Percentiles rank a stretch among this genome's conserved stretches.
These are phyloP conservation scores for Neurospora terricola DNA, from an alignment of 495 filamentous ascomycete genomes.

Conservation along the genomic window DNA sequence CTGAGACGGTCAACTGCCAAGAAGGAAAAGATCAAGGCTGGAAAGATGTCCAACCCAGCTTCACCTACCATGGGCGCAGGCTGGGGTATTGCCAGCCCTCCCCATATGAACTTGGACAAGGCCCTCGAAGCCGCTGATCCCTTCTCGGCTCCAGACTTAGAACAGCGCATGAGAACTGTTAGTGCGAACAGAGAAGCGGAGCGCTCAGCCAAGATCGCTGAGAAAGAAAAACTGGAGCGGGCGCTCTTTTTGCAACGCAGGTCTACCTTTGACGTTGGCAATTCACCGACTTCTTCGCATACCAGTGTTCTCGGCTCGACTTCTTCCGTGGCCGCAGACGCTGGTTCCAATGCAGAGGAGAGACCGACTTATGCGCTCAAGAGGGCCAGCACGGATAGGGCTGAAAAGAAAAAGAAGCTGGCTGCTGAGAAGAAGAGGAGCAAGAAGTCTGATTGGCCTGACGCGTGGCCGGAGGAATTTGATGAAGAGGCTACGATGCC, in stretches of 20 bases:
- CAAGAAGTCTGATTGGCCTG: neutral
- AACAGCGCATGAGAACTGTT: neutral
- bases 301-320: neutral
- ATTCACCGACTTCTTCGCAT: neutral
- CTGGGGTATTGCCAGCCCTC: slow-evolving; percentile 5
- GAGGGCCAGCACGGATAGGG: neutral
- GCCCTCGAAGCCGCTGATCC: neutral
- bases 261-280: neutral
- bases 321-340: neutral
- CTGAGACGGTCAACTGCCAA: slow-evolving; percentile 5
- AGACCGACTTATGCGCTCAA: neutral
- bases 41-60: slow-evolving; percentile 12
- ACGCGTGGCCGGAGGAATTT: neutral
- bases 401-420: neutral
- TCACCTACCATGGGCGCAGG: neutral
- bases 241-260: neutral
- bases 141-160: neutral
- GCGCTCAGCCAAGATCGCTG: neutral
- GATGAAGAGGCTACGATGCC: neutral
- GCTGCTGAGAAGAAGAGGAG: neutral
- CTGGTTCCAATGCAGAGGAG: neutral
- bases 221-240: neutral
- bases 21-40: slow-evolving; percentile 22
- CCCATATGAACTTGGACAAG: slow-evolving; percentile 6
- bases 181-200: neutral